Evolutionary conservation across 2,329 filamentous ascomycete genomes (phyloP), one percentile per base, ranked within the genome.

Genomic region (Celoporthe dispersa): DNA sequence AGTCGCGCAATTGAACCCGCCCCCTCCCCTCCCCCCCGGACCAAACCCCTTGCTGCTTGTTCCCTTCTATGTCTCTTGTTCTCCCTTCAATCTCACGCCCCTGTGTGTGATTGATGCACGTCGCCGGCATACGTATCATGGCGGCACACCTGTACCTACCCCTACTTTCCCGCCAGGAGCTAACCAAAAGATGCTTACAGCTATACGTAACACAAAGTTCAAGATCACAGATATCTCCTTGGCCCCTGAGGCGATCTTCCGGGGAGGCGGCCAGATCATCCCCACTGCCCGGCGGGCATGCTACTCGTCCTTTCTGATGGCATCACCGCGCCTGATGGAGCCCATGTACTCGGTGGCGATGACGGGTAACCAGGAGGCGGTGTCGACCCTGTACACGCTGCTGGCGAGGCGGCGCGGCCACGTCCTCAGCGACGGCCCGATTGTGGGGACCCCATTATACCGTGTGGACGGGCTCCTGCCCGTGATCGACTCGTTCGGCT

Each of bases 141-240:
- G 6, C 12, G 9, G 8, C 4, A 31, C 35, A 63, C 25, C 22
- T 63, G 59, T 61, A 61, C 68, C 59, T 55, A 55, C 39, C 48
- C 64, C 51, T 69, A 51, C 44, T 57, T 66, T 59, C 39, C 28
- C 44, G 22, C n/a, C 44, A 41, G 62, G 59, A 73, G 44, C 66
- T 70, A 66, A 65, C 48, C 64, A 12, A n/a, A 48, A n/a, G 41
- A 12, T 44, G 4, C 3, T 22, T 60, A 55, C 77, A 94, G 92
- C 96, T 44, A 98, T 99, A 78, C 94, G 96, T 75, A 99, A 99
- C 81, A 94, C 94, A 75, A 98, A 97, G 79, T 99, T 99, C 87
- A 94, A 94, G 78, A 90, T 99, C 77, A 98, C 94, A 72, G 95
- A 98, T 78, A 89, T 97, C 67, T 86, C 92, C 57, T 87, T 99